A percentile compares a stretch with the other conserved stretches of the same genome.
Evolutionary conservation across 1,284 basidiomycete species (phyloP).

Genomic region (Cutaneotrichosporon cyanovorans): DNA sequence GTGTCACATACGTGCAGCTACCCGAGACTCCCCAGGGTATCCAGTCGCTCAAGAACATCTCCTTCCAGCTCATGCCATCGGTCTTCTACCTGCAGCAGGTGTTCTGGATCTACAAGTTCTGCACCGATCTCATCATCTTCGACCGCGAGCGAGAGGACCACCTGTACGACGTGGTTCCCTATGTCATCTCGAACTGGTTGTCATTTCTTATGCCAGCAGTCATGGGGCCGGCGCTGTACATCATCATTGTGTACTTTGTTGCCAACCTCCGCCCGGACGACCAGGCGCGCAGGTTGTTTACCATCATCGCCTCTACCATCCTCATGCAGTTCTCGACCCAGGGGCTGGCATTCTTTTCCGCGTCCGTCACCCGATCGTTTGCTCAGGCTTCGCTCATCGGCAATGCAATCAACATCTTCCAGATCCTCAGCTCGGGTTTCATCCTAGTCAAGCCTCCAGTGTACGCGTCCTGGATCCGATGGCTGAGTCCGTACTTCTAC

Average conservation of each 20-base stretch:
- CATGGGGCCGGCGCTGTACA: slow-evolving; percentile 40
- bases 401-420: slow-evolving; percentile 38
- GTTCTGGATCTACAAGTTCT: slow-evolving; percentile 45
- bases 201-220: slow-evolving; percentile 41
- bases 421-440: slow-evolving; percentile 37
- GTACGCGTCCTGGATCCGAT: slow-evolving; percentile 48
- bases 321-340: slow-evolving; percentile 46
- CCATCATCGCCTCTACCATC: slow-evolving; percentile 44
- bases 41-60: slow-evolving; percentile 45
- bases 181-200: slow-evolving; percentile 42
- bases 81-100: slow-evolving; percentile 43
- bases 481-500: slow-evolving; percentile 40
- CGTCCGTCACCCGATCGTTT: slow-evolving; percentile 42
- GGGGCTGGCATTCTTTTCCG: slow-evolving; percentile 44
- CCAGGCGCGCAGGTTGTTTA: slow-evolving; percentile 45
- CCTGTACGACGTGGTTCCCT: slow-evolving; percentile 43
- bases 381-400: slow-evolving; percentile 42
- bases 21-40: slow-evolving; percentile 46
- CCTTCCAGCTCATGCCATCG: slow-evolving; percentile 40
- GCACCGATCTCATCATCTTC: slow-evolving; percentile 48
- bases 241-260: slow-evolving; percentile 44
- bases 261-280: slow-evolving; percentile 40
- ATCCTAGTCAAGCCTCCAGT: slow-evolving; percentile 44
- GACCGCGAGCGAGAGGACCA: slow-evolving; percentile 48
- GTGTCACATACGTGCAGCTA: slow-evolving; percentile 24